Evolutionary conservation across 2,329 filamentous ascomycete species (phyloP).

Genomic region (Fusarium buharicum): DNA sequence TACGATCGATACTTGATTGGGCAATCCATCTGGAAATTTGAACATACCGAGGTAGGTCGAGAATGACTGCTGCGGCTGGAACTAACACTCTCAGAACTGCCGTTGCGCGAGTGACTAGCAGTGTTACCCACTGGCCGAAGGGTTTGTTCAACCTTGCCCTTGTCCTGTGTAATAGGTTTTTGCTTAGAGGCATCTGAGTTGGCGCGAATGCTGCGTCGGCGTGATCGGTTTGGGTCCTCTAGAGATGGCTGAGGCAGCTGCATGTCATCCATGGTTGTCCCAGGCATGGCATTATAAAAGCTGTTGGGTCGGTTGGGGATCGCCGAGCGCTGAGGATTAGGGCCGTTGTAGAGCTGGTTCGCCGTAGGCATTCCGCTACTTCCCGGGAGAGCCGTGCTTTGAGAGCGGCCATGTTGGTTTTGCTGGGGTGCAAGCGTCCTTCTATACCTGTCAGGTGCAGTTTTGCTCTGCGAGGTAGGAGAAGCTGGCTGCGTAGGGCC

Average conservation of each 20-base stretch:
- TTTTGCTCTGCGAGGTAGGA: conserved; percentile 55
- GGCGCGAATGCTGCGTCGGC: conserved; percentile 82
- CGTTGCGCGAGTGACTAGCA: conserved; percentile 57
- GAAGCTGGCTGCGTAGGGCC: conserved; percentile 61
- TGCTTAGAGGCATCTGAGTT: conserved; percentile 49
- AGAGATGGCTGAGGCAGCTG: conserved; percentile 67
- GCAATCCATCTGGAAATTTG: conserved; percentile 46
- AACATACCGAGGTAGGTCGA: conserved; percentile 73
- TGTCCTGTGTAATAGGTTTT: conserved; percentile 35
- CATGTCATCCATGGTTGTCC: conserved; percentile 73
- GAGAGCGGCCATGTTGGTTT: conserved; percentile 52
- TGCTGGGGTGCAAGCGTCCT: conserved; percentile 56
- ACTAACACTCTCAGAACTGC: conserved; percentile 72
- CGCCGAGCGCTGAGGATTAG: conserved; percentile 47
- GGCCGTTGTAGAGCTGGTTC: conserved; percentile 48
- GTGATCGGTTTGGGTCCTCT: conserved; percentile 79
- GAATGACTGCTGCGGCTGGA: conserved; percentile 69
- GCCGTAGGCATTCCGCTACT: conserved; percentile 42
- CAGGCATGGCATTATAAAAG: conserved; percentile 60
- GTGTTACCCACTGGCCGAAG: conserved; percentile 50
- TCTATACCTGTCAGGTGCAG: conserved; percentile 80
- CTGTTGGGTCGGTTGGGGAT: conserved; percentile 62
- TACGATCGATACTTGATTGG: conserved; percentile 57
- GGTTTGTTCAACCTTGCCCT: conserved; percentile 51
- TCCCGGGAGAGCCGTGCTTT: conserved; percentile 49